A percentile compares a stretch with the other conserved stretches of the same genome.
Evolutionary conservation across 306 rosid genomes (phyloP).

Genomic region (Dalbergia oliveri): DNA sequence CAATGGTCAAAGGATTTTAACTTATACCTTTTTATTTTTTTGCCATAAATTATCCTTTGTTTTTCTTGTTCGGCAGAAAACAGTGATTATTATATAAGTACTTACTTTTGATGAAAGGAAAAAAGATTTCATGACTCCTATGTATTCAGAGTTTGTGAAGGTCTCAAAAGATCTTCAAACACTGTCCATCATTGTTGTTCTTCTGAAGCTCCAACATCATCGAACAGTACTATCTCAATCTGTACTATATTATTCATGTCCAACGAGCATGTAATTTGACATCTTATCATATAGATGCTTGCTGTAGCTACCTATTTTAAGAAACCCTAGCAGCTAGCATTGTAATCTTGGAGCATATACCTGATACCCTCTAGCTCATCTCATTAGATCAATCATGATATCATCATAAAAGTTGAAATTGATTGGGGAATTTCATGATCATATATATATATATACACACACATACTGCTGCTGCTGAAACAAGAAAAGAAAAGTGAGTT

Average conservation of each 20-base stretch:
- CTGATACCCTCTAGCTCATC: conserved; percentile 13
- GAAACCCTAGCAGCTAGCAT: conserved; percentile 44
- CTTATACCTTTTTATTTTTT: background rate
- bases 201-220: conserved; percentile 6
- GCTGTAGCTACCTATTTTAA: background rate
- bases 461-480: background rate
- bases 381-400: background rate
- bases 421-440: conserved; percentile 20
- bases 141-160: background rate
- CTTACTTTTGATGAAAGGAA: background rate
- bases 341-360: background rate
- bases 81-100: too few species aligned
- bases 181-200: background rate
- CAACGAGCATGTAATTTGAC: too few species aligned
- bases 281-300: background rate
- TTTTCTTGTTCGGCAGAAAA: conserved; percentile 28
- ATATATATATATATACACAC: too few species aligned
- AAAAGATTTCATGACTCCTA: background rate
- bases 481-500: conserved; percentile 10
- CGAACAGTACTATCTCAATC: conserved; percentile 8
- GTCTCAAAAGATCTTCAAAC: background rate
- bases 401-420: conserved; percentile 4
- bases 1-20: background rate
- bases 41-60: conserved; percentile 19
- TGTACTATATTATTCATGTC: too few species aligned